Percentiles rank a stretch among this genome's conserved stretches.
These are phyloP conservation scores for Calocybe indica DNA, from an alignment of 768 basidiomycete genomes.

Conservation along the genomic window DNA sequence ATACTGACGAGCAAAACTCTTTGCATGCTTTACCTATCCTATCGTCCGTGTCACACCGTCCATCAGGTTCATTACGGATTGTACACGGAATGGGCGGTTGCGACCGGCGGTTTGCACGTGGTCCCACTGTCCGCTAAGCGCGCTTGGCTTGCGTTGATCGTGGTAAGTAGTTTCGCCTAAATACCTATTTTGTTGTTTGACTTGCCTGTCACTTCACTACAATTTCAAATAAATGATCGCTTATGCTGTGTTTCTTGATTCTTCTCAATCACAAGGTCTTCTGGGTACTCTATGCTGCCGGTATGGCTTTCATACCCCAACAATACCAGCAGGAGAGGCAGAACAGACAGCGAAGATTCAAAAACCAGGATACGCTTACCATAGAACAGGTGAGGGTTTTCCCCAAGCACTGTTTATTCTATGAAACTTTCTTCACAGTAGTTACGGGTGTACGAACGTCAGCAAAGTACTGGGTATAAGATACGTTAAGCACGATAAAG, in stretches of 20 bases:
- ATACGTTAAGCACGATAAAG: no score
- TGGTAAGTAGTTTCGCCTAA: conserved; percentile 21
- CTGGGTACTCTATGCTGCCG: conserved; percentile 38
- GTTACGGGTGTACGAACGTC: no score
- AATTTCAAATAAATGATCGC: no score
- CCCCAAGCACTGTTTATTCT: no score
- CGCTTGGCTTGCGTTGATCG: conserved; percentile 41
- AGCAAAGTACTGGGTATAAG: no score
- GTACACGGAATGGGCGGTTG: conserved; percentile 36
- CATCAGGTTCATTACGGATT: conserved; percentile 43
- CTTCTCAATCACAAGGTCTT: conserved; percentile 31
- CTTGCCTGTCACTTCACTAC: neutral
- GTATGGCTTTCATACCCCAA: conserved; percentile 36
- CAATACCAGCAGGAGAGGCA: conserved; percentile 36
- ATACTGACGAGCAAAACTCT: no score
- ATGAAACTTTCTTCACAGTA: no score
- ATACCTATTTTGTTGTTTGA: conserved; percentile 1
- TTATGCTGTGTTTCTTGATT: no score
- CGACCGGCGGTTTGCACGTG: conserved; percentile 25
- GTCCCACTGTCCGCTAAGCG: conserved; percentile 33
- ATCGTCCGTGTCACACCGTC: no score
- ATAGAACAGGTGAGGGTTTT: no score
- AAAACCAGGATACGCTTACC: neutral
- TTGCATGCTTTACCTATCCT: no score
- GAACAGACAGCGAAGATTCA: conserved; percentile 15